Conservation (phyloP, 1,139 yeast genomes). For the Yarrowia galli region DNA sequence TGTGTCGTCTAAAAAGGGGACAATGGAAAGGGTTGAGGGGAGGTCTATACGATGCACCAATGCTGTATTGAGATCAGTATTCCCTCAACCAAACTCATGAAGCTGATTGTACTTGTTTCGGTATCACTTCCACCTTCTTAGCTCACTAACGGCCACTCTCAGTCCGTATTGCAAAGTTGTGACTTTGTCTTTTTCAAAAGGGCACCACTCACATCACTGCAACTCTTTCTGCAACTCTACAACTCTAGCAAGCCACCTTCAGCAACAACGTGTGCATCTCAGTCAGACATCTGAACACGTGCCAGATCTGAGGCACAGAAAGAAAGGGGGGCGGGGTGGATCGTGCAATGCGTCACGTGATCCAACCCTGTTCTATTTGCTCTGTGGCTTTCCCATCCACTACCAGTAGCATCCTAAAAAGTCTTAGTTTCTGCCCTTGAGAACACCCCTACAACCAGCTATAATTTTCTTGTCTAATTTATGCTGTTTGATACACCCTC, state of each 20-base stretch:
- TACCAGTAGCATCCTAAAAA: too few relatives aligned
- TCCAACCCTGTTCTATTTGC: too few relatives aligned
- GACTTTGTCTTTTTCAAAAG: conserved; percentile 5
- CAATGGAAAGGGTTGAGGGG: not conserved
- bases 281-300: not conserved
- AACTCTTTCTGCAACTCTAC: conserved; percentile 6
- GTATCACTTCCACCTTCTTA: not conserved
- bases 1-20: not conserved
- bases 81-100: too few relatives aligned
- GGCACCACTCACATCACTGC: conserved; percentile 15
- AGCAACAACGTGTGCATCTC: not conserved
- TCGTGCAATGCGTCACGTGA: conserved; percentile 4
- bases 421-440: too few relatives aligned
- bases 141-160: not conserved
- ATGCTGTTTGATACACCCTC: not conserved
- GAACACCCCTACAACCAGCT: too few relatives aligned
- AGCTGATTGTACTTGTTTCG: too few relatives aligned
- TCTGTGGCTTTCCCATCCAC: too few relatives aligned
- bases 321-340: not conserved
- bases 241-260: conserved; percentile 34
- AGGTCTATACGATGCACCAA: too few relatives aligned
- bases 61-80: too few relatives aligned
- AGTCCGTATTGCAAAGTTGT: not conserved
- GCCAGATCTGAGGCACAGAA: not conserved
- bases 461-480: not conserved